These are phyloP conservation scores for Tremella mesenterica DNA, from an alignment of 768 basidiomycete genomes.

Conservation along the genomic window DNA sequence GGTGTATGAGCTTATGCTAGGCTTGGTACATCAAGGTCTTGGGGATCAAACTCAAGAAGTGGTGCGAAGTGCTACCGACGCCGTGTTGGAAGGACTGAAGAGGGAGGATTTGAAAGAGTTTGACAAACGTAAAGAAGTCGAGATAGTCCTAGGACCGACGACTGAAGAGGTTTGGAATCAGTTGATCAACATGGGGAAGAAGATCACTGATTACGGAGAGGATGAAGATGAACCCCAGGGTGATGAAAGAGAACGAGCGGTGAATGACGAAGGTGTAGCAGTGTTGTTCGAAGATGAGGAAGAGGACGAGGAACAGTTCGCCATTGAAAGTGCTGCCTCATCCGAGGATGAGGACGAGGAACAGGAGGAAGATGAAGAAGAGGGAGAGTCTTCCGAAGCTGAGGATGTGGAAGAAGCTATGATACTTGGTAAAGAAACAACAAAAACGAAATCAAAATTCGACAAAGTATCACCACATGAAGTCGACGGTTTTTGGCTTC, in stretches of 20 bases:
- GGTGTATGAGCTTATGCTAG: constrained; percentile 83
- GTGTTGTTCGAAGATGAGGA: constrained; percentile 97
- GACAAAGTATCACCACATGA: constrained; percentile 80
- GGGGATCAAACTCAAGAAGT: constrained; percentile 96
- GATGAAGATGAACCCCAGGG: constrained; percentile 65
- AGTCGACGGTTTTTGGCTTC: constrained; percentile 98
- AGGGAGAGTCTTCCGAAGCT: constrained; percentile 48
- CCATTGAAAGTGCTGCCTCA: constrained; percentile 65
- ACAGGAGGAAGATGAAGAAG: constrained; percentile 47
- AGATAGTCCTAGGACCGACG: constrained; percentile 61
- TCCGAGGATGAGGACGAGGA: constrained; percentile 61
- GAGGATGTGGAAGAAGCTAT: constrained; percentile 59
- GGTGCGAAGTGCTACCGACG: constrained; percentile 90
- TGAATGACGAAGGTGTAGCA: constrained; percentile 96
- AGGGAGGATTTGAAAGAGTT: constrained; percentile 84
- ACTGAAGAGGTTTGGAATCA: constrained; percentile 69
- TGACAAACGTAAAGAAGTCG: constrained; percentile 91
- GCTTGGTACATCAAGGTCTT: constrained; percentile 67
- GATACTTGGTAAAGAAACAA: constrained; percentile 64
- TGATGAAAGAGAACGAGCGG: constrained; percentile 74
- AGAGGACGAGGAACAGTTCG: constrained; percentile 71
- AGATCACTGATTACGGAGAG: constrained; percentile 88
- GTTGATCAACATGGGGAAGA: constrained; percentile 76
- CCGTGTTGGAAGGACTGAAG: constrained; percentile 77
- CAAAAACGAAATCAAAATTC: constrained; percentile 49